Percentiles rank a stretch among this genome's conserved stretches.
Conservation (phyloP, 331 rosid genomes). For the Malus hybrid region DNA sequence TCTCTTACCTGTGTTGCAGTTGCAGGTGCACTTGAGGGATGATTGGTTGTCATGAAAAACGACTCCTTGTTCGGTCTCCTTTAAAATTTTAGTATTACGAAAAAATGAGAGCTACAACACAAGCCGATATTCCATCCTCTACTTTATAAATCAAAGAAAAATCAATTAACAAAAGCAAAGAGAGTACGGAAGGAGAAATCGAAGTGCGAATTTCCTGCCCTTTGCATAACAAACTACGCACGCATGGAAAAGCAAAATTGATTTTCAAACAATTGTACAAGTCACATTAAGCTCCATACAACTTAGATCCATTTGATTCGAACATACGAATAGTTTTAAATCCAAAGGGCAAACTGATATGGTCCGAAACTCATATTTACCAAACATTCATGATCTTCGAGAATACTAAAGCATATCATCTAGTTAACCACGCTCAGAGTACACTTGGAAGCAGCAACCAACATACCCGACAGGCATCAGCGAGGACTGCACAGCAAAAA, state of each 20-base stretch:
- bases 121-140: too few relatives aligned
- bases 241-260: background rate
- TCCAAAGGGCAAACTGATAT: background rate
- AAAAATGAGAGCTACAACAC: too few relatives aligned
- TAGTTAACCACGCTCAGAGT: slow-evolving; percentile 5
- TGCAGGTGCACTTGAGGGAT: too few relatives aligned
- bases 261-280: background rate
- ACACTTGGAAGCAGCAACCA: background rate
- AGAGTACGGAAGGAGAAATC: background rate
- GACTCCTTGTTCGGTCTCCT: background rate
- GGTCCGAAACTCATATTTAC: background rate
- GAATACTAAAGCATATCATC: background rate
- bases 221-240: too few relatives aligned
- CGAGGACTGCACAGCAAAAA: slow-evolving; percentile 44
- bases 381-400: slow-evolving; percentile 3
- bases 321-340: slow-evolving; percentile 5
- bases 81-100: too few relatives aligned
- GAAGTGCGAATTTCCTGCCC: too few relatives aligned
- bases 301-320: background rate
- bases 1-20: too few relatives aligned
- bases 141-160: too few relatives aligned
- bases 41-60: background rate
- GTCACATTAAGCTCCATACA: background rate
- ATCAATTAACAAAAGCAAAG: too few relatives aligned
- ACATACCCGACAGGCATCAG: slow-evolving; percentile 24